Evolutionary conservation across 495 filamentous ascomycete genomes (phyloP).

Genomic region (Annulohypoxylon moriforme): DNA sequence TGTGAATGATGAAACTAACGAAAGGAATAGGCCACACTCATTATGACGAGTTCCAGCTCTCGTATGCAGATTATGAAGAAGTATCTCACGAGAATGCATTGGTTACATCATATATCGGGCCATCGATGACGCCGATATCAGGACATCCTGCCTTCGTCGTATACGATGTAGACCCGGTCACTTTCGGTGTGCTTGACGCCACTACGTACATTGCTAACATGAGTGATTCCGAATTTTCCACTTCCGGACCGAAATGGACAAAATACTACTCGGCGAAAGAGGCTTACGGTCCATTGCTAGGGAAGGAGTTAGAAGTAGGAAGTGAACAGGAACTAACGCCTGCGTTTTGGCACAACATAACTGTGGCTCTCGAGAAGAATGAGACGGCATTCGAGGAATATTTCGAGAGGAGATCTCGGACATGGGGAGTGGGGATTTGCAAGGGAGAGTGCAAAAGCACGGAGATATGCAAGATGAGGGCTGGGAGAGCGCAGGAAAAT

Average conservation of each 20-base stretch:
- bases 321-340: constrained; percentile 59
- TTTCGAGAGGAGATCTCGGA: constrained; percentile 42
- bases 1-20: background rate
- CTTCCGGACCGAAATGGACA: constrained; percentile 57
- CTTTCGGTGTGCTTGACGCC: constrained; percentile 63
- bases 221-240: constrained; percentile 52
- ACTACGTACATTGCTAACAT: constrained; percentile 66
- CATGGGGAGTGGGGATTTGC: constrained; percentile 40
- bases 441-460: constrained; percentile 35
- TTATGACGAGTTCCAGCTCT: constrained; percentile 65
- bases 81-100: constrained; percentile 52
- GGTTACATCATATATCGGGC: constrained; percentile 62
- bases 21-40: constrained; percentile 61
- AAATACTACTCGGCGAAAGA: constrained; percentile 66
- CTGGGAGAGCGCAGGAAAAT: constrained; percentile 50
- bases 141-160: constrained; percentile 67
- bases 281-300: constrained; percentile 60
- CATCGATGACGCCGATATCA: constrained; percentile 64
- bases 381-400: constrained; percentile 41
- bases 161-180: constrained; percentile 67
- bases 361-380: constrained; percentile 46
- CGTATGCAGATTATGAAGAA: constrained; percentile 59
- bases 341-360: constrained; percentile 70
- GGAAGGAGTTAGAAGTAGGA: constrained; percentile 8
- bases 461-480: constrained; percentile 50